Base-by-base conservation (phyloP, 345 rosid genomes). In the Salix koriyanagi region DNA sequence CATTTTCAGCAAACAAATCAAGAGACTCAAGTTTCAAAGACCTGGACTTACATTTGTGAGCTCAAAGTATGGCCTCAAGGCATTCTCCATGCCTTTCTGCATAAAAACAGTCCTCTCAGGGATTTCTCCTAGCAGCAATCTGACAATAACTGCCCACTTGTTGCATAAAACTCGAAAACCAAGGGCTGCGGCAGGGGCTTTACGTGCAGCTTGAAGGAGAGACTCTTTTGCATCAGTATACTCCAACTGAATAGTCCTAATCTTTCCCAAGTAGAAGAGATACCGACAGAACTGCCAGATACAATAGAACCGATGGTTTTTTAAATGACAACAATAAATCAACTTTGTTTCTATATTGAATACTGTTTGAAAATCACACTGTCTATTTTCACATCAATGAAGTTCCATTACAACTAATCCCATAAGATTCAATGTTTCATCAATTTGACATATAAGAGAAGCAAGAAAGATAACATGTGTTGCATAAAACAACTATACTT, bases 141-240 rank as follows among this genome's bases (percentile, higher is more conserved):
- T 87, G 75, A 94, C 96, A 69, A 94, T 65, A 28, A 91, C 62
- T 6, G 98, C 95, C 98, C 98, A 94, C 77, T 91, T 92, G 81
- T 92, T 90, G 73, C 94, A 92, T 58, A 86, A 92, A 78, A 94
- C 86, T 69, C 94, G 85, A 79, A 94, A 92, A 25, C 93, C 93
- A 23, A 82, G 83, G 39, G 97, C 92, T 65, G 96, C 92, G 64
- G 88, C 79, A 37, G 96, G 93, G 39, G 94, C 97, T 86, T 91
- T 94, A n/a, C 96, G 85, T 76, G 97, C 94, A 79, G 97, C 97
- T 78, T 91, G 96, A 48, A 88, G 94, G 68, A 94, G 93, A 80
- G 93, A 87, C 68, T 94, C 96, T 81, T 92, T 94, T 46, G 98
- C 97, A 85, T 92, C 96, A 0, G 97, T 91, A 75, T 94, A 94